These are phyloP conservation scores for Theobroma cacao DNA, from an alignment of 345 rosid genomes.

Conservation along the genomic window DNA sequence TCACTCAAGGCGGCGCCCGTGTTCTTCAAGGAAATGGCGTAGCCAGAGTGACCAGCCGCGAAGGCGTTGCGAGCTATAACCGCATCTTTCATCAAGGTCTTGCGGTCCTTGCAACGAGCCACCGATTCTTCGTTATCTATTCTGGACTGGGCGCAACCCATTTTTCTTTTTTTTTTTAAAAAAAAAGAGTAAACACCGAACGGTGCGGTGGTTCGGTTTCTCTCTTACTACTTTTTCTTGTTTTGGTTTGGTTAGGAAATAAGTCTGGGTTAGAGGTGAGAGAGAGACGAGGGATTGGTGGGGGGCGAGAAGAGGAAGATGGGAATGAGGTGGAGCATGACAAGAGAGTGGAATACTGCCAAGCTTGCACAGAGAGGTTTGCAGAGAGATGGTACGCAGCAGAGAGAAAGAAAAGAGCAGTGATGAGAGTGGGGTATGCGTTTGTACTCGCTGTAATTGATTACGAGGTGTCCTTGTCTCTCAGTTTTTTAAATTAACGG, in stretches of 20 bases:
- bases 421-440: slow-evolving; percentile 16
- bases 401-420: not conserved
- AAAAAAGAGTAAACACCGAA: not conserved
- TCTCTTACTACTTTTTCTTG: too few species aligned
- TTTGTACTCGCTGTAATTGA: slow-evolving; percentile 32
- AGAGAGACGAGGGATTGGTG: slow-evolving; percentile 1
- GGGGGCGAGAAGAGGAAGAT: not conserved
- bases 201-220: not conserved
- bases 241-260: not conserved
- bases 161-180: not conserved
- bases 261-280: not conserved
- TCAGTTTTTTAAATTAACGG: slow-evolving; percentile 47
- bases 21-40: slow-evolving; percentile 67
- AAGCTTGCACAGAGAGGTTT: slow-evolving; percentile 2
- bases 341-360: not conserved
- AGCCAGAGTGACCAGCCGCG: slow-evolving; percentile 80
- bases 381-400: not conserved
- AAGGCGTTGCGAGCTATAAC: slow-evolving; percentile 77
- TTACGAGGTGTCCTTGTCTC: slow-evolving; percentile 22
- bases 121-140: slow-evolving; percentile 89
- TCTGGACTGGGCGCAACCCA: slow-evolving; percentile 96
- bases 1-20: slow-evolving; percentile 90
- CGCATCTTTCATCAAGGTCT: slow-evolving; percentile 79
- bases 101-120: slow-evolving; percentile 74
- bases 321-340: not conserved